A percentile compares a stretch with the other conserved stretches of the same genome.
Evolutionary conservation across 2,329 filamentous ascomycete species (phyloP).

Genomic region (Dactylella cylindrospora): DNA sequence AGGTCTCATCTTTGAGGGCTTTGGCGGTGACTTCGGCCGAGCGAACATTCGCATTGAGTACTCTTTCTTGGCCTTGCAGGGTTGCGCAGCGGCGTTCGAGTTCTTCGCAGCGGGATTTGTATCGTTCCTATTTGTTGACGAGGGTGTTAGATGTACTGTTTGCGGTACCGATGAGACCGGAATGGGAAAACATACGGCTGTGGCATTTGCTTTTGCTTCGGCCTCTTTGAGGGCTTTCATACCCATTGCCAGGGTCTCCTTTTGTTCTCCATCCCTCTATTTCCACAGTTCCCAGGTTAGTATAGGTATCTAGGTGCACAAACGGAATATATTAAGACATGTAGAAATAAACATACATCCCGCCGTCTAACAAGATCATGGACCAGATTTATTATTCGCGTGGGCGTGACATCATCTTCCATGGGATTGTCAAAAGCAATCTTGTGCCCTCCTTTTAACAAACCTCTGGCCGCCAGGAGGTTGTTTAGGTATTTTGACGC

Average conservation of each 20-base stretch:
- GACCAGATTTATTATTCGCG: conserved; percentile 83
- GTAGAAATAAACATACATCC: conserved; percentile 65
- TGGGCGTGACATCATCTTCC: conserved; percentile 63
- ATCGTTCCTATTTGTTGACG: conserved; percentile 54
- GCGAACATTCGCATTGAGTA: conserved; percentile 68
- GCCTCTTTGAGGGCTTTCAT: conserved; percentile 70
- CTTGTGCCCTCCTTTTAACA: conserved; percentile 67
- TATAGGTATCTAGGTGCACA: conserved; percentile 1
- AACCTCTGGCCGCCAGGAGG: conserved; percentile 66
- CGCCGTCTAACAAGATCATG: conserved; percentile 89
- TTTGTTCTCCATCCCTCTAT: conserved; percentile 84
- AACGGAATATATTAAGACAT: background rate
- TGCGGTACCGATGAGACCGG: conserved; percentile 35
- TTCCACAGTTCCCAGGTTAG: conserved; percentile 11
- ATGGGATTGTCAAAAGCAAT: conserved; percentile 81
- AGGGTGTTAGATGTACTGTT: conserved; percentile 32
- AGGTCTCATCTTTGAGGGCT: conserved; percentile 79
- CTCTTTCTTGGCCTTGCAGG: conserved; percentile 69
- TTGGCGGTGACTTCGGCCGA: conserved; percentile 73
- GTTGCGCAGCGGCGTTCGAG: conserved; percentile 61
- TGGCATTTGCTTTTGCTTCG: conserved; percentile 58
- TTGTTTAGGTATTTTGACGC: conserved; percentile 74
- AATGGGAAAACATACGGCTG: conserved; percentile 37
- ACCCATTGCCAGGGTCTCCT: conserved; percentile 76
- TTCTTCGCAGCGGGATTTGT: conserved; percentile 61